A percentile compares a stretch with the other conserved stretches of the same genome.
Conservation (phyloP, 257 asterid species). For the Scutellaria baicalensis region DNA sequence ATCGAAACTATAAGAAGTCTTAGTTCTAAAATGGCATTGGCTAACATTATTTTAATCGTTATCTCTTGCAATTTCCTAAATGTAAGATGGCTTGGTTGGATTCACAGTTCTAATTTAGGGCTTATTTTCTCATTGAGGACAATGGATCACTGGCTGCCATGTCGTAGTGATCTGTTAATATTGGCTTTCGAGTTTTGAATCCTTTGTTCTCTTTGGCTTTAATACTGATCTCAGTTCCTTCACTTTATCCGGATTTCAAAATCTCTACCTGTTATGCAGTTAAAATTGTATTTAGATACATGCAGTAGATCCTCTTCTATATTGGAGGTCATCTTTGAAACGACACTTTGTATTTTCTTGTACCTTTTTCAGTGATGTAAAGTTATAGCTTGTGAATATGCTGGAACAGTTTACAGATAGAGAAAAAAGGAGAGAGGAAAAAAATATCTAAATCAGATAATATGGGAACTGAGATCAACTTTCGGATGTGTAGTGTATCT, state of each 20-base stretch:
- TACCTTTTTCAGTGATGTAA: not conserved
- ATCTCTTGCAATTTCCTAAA: conserved; percentile 1
- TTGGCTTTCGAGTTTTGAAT: not conserved
- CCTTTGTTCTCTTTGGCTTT: not conserved
- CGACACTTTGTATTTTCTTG: not conserved
- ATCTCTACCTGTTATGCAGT: not conserved
- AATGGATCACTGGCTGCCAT: not conserved
- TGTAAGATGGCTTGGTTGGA: not conserved
- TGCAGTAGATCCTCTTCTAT: not conserved
- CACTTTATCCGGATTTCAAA: not conserved
- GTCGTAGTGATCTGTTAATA: not conserved
- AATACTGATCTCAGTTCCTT: not conserved
- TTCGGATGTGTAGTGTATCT: not conserved
- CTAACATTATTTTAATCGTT: not conserved
- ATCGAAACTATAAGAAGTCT: not conserved
- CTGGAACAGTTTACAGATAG: not conserved
- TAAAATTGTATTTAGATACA: not conserved
- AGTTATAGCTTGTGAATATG: not conserved
- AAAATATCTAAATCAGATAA: not conserved
- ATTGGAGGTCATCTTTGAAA: not conserved
- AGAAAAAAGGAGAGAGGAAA: not conserved
- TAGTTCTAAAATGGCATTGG: not conserved
- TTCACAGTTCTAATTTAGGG: not conserved
- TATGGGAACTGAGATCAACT: not conserved
- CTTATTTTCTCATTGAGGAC: not conserved